These are phyloP conservation scores for Zygosaccharomyces bailii DNA, from an alignment of 805 yeast species.

Conservation along the genomic window DNA sequence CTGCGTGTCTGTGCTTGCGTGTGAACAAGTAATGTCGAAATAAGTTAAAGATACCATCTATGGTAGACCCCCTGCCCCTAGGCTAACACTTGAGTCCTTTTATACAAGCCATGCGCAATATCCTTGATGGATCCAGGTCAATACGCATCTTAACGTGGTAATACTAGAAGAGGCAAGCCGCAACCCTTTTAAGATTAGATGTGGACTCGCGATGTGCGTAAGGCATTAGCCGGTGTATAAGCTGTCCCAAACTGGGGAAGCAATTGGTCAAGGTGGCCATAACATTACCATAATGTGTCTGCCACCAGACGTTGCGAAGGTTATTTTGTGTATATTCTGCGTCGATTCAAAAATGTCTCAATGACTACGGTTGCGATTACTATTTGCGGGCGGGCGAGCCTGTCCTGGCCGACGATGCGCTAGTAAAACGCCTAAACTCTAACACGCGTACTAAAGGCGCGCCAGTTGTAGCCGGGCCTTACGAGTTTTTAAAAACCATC, in stretches of 20 bases:
- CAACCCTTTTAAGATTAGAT: background rate
- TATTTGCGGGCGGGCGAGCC: background rate
- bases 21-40: too few species aligned
- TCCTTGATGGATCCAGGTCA: background rate
- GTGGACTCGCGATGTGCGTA: background rate
- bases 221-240: background rate
- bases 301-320: conserved; percentile 1
- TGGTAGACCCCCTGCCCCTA: background rate
- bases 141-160: background rate
- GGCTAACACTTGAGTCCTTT: conserved; percentile 1
- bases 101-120: background rate
- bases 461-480: too few species aligned
- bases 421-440: background rate
- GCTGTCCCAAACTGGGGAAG: background rate
- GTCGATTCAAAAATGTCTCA: conserved; percentile 1
- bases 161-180: conserved; percentile 1
- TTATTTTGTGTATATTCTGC: background rate
- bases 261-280: conserved; percentile 1
- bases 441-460: background rate
- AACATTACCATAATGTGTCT: background rate
- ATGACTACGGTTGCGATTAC: background rate
- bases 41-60: background rate
- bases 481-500: too few species aligned
- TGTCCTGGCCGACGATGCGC: conserved; percentile 2
- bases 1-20: background rate